These are phyloP conservation scores for Xylaria flabelliformis DNA, from an alignment of 495 filamentous ascomycete genomes.

Conservation along the genomic window DNA sequence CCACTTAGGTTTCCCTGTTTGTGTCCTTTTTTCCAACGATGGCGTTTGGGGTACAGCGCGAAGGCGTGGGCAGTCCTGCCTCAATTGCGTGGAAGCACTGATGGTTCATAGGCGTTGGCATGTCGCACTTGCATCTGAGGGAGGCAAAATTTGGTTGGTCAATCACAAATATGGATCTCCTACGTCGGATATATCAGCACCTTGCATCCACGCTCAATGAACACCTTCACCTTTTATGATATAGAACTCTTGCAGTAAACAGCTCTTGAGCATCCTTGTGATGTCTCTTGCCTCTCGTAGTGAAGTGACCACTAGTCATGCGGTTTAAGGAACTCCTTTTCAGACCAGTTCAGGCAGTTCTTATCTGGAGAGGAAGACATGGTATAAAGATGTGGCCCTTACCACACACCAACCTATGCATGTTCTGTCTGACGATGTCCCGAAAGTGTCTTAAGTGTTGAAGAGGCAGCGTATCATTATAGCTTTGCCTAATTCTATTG, in stretches of 20 bases:
- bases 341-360: neutral
- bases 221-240: neutral
- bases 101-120: conserved; percentile 19
- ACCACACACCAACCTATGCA: neutral
- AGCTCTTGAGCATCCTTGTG: neutral
- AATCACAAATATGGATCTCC: conserved; percentile 3
- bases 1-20: neutral
- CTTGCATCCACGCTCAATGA: conserved; percentile 12
- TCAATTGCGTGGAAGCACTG: conserved; percentile 11
- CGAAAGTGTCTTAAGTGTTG: neutral
- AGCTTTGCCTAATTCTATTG: neutral
- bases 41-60: conserved; percentile 21
- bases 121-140: conserved; percentile 14
- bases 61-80: conserved; percentile 18
- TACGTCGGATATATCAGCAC: conserved; percentile 10
- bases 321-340: neutral
- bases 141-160: conserved; percentile 16
- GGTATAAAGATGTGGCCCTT: neutral
- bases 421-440: too few relatives aligned
- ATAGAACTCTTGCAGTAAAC: neutral
- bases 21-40: neutral
- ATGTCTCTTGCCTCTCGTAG: neutral
- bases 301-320: neutral
- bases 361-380: neutral
- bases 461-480: neutral